Conservation (phyloP, 495 filamentous ascomycete species). For the Xylaria scruposa region DNA sequence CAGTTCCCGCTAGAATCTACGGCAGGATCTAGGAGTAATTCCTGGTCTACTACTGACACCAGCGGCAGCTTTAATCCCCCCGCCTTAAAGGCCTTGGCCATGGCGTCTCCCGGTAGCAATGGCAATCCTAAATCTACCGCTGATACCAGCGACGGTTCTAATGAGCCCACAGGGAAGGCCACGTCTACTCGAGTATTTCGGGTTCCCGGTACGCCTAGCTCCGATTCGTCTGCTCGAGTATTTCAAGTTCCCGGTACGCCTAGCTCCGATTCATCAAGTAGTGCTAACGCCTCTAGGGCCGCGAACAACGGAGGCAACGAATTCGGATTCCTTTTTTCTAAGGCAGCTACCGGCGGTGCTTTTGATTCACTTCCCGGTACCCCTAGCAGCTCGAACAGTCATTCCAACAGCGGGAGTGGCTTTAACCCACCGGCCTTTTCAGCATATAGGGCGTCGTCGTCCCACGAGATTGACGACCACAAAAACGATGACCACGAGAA, state of each 20-base stretch:
- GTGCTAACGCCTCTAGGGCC: background rate
- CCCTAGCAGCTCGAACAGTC: background rate
- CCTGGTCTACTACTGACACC: background rate
- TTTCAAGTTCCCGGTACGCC: background rate
- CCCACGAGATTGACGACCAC: no score
- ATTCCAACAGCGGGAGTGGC: background rate
- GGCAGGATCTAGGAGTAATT: no score
- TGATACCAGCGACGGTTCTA: background rate
- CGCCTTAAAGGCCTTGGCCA: background rate
- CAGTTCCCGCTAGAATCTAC: background rate
- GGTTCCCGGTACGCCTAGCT: background rate
- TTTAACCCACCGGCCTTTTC: background rate
- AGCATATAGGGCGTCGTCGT: background rate
- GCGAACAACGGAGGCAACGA: background rate
- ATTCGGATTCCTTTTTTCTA: background rate
- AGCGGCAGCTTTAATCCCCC: constrained; percentile 17
- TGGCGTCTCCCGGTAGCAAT: background rate
- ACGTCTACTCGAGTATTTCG: background rate
- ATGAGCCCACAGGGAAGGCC: no score
- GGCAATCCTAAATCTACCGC: background rate
- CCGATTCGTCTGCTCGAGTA: background rate
- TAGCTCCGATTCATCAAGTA: background rate
- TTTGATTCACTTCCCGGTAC: background rate
- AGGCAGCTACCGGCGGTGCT: background rate
- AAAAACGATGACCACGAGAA: background rate